A percentile compares a stretch with the other conserved stretches of the same genome.
phyloP scores from a whole-genome alignment of 345 rosid genomes.

The Eucalyptus pumila region DNA sequence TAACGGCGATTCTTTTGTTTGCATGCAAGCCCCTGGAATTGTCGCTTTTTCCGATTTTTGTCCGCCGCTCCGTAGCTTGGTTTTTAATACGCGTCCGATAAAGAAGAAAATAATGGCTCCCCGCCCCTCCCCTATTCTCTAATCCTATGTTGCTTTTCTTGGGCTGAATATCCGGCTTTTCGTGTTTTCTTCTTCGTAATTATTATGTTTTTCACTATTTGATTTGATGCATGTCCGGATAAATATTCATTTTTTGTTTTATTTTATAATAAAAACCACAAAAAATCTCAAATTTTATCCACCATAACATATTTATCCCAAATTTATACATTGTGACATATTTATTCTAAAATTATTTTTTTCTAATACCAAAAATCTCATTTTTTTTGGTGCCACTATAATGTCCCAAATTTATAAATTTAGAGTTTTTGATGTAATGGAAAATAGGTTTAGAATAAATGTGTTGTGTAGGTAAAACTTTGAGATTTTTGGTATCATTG shows the following conservation, averaged over 20 bases:
- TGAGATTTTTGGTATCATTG: rapidly evolving
- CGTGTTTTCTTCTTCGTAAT: not conserved
- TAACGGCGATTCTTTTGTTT: not conserved
- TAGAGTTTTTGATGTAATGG: too few species aligned
- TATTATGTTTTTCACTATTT: not conserved
- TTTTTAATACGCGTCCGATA: not conserved
- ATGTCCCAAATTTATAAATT: too few species aligned
- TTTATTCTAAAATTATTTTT: too few species aligned
- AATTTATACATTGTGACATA: too few species aligned
- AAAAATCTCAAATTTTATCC: too few species aligned
- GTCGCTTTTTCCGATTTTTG: not conserved
- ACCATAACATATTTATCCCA: rapidly evolving
- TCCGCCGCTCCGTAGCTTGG: not conserved
- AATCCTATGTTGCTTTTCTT: not conserved
- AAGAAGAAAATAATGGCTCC: not conserved
- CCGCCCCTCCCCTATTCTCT: not conserved
- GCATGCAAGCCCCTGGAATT: not conserved
- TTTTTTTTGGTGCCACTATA: too few species aligned
- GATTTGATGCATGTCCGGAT: not conserved
- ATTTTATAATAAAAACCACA: too few species aligned
- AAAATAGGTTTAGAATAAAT: too few species aligned
- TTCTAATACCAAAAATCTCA: too few species aligned
- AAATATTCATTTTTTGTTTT: not conserved
- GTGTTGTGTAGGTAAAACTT: too few species aligned
- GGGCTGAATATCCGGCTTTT: not conserved